These are phyloP conservation scores for Cyanodermella asteris DNA, from an alignment of 2,329 filamentous ascomycete genomes.

Conservation along the genomic window DNA sequence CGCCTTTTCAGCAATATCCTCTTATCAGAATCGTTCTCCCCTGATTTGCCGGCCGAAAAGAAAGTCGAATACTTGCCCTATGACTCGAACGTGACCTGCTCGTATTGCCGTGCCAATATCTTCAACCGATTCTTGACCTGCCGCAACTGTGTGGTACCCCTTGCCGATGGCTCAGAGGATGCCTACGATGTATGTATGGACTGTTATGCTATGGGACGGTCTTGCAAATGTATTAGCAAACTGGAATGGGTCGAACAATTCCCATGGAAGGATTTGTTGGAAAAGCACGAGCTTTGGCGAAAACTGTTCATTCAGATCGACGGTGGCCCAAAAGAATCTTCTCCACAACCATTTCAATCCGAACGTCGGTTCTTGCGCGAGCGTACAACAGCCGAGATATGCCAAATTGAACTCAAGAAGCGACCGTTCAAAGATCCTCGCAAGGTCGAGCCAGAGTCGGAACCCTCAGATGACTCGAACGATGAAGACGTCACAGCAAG, in stretches of 20 bases:
- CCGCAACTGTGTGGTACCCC: slow-evolving; percentile 51
- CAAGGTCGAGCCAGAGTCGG: slow-evolving; percentile 25
- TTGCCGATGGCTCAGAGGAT: slow-evolving; percentile 50
- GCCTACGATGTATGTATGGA: slow-evolving; percentile 97
- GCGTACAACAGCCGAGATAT: slow-evolving; percentile 78
- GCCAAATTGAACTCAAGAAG: slow-evolving; percentile 61
- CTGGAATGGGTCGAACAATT: slow-evolving; percentile 88
- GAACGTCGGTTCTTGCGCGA: slow-evolving; percentile 45
- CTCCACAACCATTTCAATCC: slow-evolving; percentile 47
- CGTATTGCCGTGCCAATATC: slow-evolving; percentile 87
- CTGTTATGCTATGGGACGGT: slow-evolving; percentile 92
- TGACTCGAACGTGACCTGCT: slow-evolving; percentile 83
- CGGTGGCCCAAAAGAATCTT: slow-evolving; percentile 42
- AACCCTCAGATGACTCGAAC: slow-evolving; percentile 16
- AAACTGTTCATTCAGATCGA: slow-evolving; percentile 54
- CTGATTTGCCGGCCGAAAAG: slow-evolving; percentile 37
- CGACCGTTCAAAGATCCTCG: slow-evolving; percentile 69
- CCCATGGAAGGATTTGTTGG: slow-evolving; percentile 54
- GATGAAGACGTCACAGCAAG: slow-evolving; percentile 30
- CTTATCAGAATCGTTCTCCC: slow-evolving; percentile 66
- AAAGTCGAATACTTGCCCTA: slow-evolving; percentile 57
- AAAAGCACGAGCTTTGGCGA: slow-evolving; percentile 67
- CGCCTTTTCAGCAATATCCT: slow-evolving; percentile 56
- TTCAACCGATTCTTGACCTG: slow-evolving; percentile 95
- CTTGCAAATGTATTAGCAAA: slow-evolving; percentile 68